These are phyloP conservation scores for Dendrobium officinale DNA, from an alignment of 106 monocot genomes.

Conservation along the genomic window DNA sequence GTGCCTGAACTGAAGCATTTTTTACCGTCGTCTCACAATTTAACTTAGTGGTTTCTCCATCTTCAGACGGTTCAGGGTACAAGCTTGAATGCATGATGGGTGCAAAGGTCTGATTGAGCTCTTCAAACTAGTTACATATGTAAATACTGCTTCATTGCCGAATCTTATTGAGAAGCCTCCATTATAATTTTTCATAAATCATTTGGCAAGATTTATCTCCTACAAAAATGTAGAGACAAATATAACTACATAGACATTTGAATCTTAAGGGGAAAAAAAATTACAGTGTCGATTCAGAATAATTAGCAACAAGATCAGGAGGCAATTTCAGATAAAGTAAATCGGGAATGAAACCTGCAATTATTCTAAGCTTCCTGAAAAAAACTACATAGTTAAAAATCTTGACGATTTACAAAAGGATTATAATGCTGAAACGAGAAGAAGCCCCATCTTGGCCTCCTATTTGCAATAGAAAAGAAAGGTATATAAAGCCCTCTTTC, in stretches of 20 bases:
- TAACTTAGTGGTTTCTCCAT: neutral
- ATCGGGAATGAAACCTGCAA: neutral
- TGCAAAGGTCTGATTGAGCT: neutral
- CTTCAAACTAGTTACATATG: neutral
- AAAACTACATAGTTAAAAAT: neutral
- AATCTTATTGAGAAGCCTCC: neutral
- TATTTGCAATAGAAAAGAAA: neutral
- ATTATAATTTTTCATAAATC: neutral
- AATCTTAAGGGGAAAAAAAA: neutral
- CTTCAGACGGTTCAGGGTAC: neutral
- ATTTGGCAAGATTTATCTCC: neutral
- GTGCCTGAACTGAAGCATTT: conserved; percentile 6
- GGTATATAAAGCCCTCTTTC: neutral
- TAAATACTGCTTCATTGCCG: neutral
- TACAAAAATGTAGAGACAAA: neutral
- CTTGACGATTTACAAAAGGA: neutral
- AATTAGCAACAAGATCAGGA: neutral
- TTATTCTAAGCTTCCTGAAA: neutral
- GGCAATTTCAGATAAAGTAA: neutral
- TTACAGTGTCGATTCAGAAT: neutral
- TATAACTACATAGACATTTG: neutral
- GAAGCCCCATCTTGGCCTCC: neutral
- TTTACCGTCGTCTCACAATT: neutral
- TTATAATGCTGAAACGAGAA: neutral
- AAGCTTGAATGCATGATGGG: conserved; percentile 4